Evolutionary conservation across 208 protist species (phyloP), one percentile per base, ranked within the genome.

Genomic region (Leishmania guyanensis): DNA sequence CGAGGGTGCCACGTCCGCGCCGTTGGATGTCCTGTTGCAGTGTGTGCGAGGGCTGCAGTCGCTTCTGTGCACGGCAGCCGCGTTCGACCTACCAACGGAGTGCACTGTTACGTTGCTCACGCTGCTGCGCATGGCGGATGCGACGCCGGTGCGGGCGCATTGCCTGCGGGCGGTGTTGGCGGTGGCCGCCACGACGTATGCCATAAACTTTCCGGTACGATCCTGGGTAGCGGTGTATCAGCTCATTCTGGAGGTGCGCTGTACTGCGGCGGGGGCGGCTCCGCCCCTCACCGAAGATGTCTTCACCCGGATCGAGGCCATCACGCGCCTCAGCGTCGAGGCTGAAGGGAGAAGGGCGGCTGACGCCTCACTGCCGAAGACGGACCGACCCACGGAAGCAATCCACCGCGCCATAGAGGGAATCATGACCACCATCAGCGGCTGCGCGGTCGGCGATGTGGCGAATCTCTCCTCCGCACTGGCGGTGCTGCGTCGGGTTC

Each of bases 61-160:
- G 66, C 86, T 94, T 70, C 83, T 97, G 77, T 87, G 88, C 71
- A 86, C 89, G 72, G 90, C 91, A 26, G 88, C 94, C n/a, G 84
- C 90, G 56, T 97, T 96, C 82, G 87, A 89, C 33, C 85, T 96
- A n/a, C 83, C 86, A 43, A 96, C 91, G 9, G 94, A 97, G 86
- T 93, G 90, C 77, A 92, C 92, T 43, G 92, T 91, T 17, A 91
- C 92, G 48, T 83, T 96, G 78, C 68, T 92, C 26, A 87, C 91
- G 22, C 79, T 97, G 53, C 79, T 97, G 74, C 87, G 87, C 70
- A 92, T 95, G 86, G 82, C 88, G 29, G 84, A 89, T 50, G 88
- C 83, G 74, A 89, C 85, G 17, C 72, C 85, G 16, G 84, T 94
- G 75, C 86, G 89, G n/a, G 84, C 72, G 68, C 72, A 79, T 51